Evolutionary conservation across 2,329 filamentous ascomycete genomes (phyloP).

Genomic region (Venturia nashicola): DNA sequence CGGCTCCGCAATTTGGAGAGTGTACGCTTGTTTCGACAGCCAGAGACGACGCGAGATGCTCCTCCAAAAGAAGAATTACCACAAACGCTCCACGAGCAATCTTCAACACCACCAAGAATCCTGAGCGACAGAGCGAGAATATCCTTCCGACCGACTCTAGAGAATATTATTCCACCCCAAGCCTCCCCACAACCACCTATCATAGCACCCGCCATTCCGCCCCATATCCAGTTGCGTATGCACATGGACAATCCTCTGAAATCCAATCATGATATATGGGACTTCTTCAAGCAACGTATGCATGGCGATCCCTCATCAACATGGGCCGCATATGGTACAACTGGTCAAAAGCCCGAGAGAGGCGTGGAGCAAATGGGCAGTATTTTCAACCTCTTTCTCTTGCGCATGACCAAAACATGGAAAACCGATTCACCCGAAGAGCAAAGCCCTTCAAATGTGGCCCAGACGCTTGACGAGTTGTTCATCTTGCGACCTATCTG

Average conservation of each 20-base stretch:
- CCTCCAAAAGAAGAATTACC: background rate
- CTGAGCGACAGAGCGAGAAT: background rate
- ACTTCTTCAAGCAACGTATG: background rate
- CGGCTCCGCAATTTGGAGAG: background rate
- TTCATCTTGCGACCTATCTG: background rate
- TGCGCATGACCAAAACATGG: background rate
- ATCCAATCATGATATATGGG: background rate
- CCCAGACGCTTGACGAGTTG: background rate
- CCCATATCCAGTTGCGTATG: background rate
- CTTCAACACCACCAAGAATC: background rate
- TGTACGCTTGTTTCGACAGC: background rate
- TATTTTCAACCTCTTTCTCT: background rate
- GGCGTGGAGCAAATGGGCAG: background rate
- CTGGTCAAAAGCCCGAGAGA: background rate
- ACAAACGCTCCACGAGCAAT: background rate
- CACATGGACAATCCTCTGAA: background rate
- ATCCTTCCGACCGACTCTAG: background rate
- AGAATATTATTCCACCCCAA: background rate
- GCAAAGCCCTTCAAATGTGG: background rate
- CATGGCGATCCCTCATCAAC: background rate
- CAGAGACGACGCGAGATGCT: background rate
- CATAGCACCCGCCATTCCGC: background rate
- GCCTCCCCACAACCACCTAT: background rate
- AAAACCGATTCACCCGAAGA: background rate
- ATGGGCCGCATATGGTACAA: background rate